Evolutionary conservation across 108 stramenopile species (phyloP).

Genomic region (Skeletonema grethae): DNA sequence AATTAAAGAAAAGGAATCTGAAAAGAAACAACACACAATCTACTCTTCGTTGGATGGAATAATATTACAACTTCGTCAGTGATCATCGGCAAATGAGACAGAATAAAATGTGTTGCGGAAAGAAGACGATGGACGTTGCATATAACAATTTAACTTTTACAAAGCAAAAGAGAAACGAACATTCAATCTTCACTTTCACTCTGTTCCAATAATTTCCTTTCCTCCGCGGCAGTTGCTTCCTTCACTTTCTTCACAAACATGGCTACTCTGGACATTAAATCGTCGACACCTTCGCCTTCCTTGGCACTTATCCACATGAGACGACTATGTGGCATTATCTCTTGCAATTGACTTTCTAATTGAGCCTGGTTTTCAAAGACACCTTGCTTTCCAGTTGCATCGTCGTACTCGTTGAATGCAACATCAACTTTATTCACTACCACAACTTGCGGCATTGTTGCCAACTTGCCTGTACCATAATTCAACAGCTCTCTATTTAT

Average conservation of each 20-base stretch:
- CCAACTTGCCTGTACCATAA: constrained; percentile 90
- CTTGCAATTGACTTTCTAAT: constrained; percentile 56
- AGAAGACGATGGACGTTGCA: neutral
- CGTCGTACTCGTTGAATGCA: constrained; percentile 14
- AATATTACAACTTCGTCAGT: neutral
- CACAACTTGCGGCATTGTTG: constrained; percentile 93
- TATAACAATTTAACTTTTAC: constrained; percentile 1
- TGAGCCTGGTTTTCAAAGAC: constrained; percentile 39
- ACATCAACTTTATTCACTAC: constrained; percentile 96
- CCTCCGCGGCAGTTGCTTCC: constrained; percentile 22
- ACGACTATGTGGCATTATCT: constrained; percentile 78
- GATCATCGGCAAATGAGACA: neutral
- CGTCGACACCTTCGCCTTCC: constrained; percentile 85
- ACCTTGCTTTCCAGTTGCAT: constrained; percentile 1
- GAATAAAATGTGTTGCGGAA: neutral
- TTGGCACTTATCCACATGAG: constrained; percentile 91
- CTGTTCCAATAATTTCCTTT: constrained; percentile 5
- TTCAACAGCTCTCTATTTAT: constrained; percentile 90
- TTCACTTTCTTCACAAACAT: constrained; percentile 88
- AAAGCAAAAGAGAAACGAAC: neutral
- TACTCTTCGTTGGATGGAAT: neutral
- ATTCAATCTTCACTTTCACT: neutral
- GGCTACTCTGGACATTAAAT: constrained; percentile 80
- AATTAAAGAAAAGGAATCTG: neutral
- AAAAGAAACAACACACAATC: neutral